These are phyloP conservation scores for Stygiomarasmius scandens DNA, from an alignment of 1,284 basidiomycete genomes.

Conservation along the genomic window DNA sequence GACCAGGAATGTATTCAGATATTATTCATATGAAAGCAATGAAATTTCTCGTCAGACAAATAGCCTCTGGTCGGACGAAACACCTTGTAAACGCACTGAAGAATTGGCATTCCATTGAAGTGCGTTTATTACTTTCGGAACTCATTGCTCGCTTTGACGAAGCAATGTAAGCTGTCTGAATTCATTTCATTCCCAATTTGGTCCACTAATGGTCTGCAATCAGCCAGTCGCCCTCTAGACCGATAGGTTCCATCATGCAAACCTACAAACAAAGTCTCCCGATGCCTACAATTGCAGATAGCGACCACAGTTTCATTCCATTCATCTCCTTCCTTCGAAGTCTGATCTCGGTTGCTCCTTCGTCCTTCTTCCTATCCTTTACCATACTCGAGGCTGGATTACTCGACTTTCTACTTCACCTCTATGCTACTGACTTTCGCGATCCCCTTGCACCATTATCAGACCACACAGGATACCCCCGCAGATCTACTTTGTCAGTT, in stretches of 20 bases:
- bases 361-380: not conserved
- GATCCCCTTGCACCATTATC: not conserved
- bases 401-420: conserved; percentile 8
- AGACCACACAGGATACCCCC: not conserved
- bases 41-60: conserved; percentile 4
- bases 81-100: conserved; percentile 1
- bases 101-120: conserved; percentile 2
- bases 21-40: conserved; percentile 4
- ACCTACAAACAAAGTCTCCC: not conserved
- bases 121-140: conserved; percentile 3
- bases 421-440: conserved; percentile 12
- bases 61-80: conserved; percentile 3
- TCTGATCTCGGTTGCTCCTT: not conserved
- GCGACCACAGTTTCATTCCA: conserved; percentile 6
- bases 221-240: not conserved
- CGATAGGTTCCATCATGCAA: not conserved
- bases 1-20: conserved; percentile 8
- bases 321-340: conserved; percentile 8
- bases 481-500: conserved; percentile 1
- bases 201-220: not conserved
- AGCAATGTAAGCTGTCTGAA: not conserved
- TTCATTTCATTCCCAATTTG: not conserved
- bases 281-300: not conserved
- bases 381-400: conserved; percentile 1
- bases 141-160: conserved; percentile 7